phyloP scores from a whole-genome alignment of 352 stramenopile genomes.

The Globisporangium mamillatum region DNA sequence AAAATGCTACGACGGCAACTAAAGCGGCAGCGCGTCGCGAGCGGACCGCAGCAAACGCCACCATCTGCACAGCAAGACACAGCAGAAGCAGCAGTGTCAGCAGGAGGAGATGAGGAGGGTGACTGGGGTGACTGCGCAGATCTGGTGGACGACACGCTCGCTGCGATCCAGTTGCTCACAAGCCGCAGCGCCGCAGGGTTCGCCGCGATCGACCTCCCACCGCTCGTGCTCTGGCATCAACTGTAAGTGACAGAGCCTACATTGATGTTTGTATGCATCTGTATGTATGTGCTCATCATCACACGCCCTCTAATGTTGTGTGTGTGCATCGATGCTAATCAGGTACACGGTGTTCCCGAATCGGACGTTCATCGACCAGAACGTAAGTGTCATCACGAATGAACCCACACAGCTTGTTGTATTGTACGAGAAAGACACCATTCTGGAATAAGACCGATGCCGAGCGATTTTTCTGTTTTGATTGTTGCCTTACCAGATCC shows the following conservation, averaged over 20 bases:
- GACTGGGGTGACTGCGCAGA: slow-evolving; percentile 28
- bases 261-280: background rate
- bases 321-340: background rate
- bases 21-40: slow-evolving; percentile 13
- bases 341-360: slow-evolving; percentile 61
- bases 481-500: slow-evolving; percentile 26
- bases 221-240: slow-evolving; percentile 54
- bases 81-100: background rate
- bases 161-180: slow-evolving; percentile 48
- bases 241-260: slow-evolving; percentile 27
- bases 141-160: slow-evolving; percentile 51
- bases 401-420: background rate
- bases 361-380: slow-evolving; percentile 62
- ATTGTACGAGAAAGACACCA: background rate
- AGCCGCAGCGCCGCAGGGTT: slow-evolving; percentile 40
- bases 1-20: slow-evolving; percentile 16
- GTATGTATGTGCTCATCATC: background rate
- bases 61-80: background rate
- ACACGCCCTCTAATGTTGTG: background rate
- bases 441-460: background rate
- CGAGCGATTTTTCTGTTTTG: background rate
- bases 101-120: slow-evolving; percentile 14
- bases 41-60: background rate
- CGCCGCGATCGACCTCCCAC: slow-evolving; percentile 28
- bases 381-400: slow-evolving; percentile 24